Percentiles rank a stretch among this genome's conserved stretches.
Evolutionary conservation across 345 rosid genomes (phyloP).

Genomic region (Mangifera indica): DNA sequence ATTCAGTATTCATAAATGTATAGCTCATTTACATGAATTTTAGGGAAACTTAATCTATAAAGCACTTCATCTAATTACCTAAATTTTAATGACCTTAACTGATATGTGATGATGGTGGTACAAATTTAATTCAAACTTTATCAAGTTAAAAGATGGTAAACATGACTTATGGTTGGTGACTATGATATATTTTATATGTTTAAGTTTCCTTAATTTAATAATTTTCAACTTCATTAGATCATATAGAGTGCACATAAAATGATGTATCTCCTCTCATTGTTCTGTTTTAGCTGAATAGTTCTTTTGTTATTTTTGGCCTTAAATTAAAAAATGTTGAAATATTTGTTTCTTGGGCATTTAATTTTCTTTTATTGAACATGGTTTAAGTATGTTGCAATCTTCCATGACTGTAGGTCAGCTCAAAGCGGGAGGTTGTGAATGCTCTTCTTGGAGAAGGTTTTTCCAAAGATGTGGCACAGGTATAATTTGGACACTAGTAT

Average conservation of each 20-base stretch:
- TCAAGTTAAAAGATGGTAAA: neutral
- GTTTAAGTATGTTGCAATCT: slow-evolving; percentile 8
- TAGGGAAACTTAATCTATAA: neutral
- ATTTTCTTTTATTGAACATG: slow-evolving; percentile 4
- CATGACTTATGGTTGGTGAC: neutral
- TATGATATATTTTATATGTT: too few relatives aligned
- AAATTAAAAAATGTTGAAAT: neutral
- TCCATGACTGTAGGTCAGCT: slow-evolving; percentile 49
- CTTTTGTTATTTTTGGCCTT: neutral
- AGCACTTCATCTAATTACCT: neutral
- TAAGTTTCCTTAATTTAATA: neutral
- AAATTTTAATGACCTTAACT: too few relatives aligned
- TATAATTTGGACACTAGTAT: slow-evolving; percentile 18
- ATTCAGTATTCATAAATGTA: neutral
- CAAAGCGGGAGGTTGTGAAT: slow-evolving; percentile 46
- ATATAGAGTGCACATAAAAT: too few relatives aligned
- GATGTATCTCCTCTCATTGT: neutral
- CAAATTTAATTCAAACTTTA: too few relatives aligned
- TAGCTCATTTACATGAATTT: too few relatives aligned
- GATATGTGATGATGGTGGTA: neutral
- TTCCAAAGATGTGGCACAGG: slow-evolving; percentile 68
- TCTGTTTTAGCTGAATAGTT: neutral
- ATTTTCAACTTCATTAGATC: neutral
- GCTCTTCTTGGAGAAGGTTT: slow-evolving; percentile 56
- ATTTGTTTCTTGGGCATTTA: neutral